These are phyloP conservation scores for Fusarium chlamydosporum DNA, from an alignment of 2,329 filamentous ascomycete species.

Conservation along the genomic window DNA sequence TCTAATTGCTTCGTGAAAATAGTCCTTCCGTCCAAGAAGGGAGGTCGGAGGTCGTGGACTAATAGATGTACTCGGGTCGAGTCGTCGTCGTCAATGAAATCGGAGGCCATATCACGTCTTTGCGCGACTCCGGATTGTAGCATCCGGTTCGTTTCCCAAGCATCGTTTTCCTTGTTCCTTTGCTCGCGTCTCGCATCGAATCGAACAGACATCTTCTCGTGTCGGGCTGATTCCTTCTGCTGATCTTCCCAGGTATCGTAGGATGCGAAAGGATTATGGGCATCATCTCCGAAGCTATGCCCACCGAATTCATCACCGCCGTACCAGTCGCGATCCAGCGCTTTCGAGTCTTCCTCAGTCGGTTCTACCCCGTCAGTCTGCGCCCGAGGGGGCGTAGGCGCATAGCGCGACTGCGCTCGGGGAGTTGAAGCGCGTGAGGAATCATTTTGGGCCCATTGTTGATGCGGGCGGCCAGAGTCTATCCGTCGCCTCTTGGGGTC, in stretches of 20 bases:
- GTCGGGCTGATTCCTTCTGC: constrained; percentile 81
- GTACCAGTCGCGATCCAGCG: constrained; percentile 94
- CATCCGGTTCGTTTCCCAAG: constrained; percentile 99
- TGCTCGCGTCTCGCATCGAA: constrained; percentile 80
- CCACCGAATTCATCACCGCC: constrained; percentile 84
- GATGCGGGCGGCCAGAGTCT: constrained; percentile 52
- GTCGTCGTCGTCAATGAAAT: constrained; percentile 90
- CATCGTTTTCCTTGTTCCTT: constrained; percentile 94
- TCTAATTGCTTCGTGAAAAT: constrained; percentile 98
- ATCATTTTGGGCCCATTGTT: constrained; percentile 52
- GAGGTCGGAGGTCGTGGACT: constrained; percentile 92
- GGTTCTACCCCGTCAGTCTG: constrained; percentile 69
- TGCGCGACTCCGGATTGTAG: constrained; percentile 96
- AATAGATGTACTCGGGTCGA: constrained; percentile 89
- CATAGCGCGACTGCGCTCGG: constrained; percentile 57
- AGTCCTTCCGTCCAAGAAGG: constrained; percentile 93
- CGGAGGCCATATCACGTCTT: constrained; percentile 81
- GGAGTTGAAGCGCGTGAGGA: constrained; percentile 55
- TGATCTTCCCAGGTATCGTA: constrained; percentile 81
- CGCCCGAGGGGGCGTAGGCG: constrained; percentile 55
- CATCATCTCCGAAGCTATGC: constrained; percentile 89
- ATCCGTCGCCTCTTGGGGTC: constrained; percentile 59
- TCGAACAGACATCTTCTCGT: constrained; percentile 83
- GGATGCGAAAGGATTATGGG: constrained; percentile 91
- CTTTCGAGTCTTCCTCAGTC: constrained; percentile 77